Conservation (phyloP, 2,329 filamentous ascomycete genomes). For the Colletotrichum sp. region DNA sequence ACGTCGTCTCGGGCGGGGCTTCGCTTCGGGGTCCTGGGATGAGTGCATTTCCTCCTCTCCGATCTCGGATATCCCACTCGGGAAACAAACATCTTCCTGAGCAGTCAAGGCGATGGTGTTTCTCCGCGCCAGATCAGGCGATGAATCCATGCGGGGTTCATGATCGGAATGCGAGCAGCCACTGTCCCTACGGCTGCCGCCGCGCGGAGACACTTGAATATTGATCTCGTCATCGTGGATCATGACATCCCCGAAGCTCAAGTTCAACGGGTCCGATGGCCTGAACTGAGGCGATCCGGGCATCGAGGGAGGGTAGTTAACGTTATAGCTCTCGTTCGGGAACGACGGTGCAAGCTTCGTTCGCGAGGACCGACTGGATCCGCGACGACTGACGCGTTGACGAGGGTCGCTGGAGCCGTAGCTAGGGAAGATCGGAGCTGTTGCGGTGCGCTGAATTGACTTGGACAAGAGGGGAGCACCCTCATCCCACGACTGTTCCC, state of each 20-base stretch:
- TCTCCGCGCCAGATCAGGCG: slow-evolving; percentile 41
- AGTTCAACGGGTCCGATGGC: slow-evolving; percentile 51
- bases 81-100: slow-evolving; percentile 92
- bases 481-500: slow-evolving; percentile 50
- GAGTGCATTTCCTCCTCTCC: slow-evolving; percentile 74
- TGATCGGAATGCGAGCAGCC: slow-evolving; percentile 35
- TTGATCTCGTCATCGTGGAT: slow-evolving; percentile 66
- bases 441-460: slow-evolving; percentile 37
- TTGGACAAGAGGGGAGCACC: slow-evolving; percentile 58
- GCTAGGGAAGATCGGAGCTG: slow-evolving; percentile 15
- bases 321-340: slow-evolving; percentile 57
- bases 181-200: slow-evolving; percentile 28
- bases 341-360: slow-evolving; percentile 41
- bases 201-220: slow-evolving; percentile 33
- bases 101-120: slow-evolving; percentile 68
- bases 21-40: slow-evolving; percentile 40
- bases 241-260: slow-evolving; percentile 73
- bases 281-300: slow-evolving; percentile 65
- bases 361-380: slow-evolving; percentile 58
- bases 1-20: slow-evolving; percentile 45
- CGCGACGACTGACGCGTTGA: slow-evolving; percentile 42
- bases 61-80: slow-evolving; percentile 79
- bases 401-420: slow-evolving; percentile 25
- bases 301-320: slow-evolving; percentile 74
- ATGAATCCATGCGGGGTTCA: slow-evolving; percentile 20